Base-by-base conservation (phyloP, 441 rosid species). In the Capsella rubella region DNA sequence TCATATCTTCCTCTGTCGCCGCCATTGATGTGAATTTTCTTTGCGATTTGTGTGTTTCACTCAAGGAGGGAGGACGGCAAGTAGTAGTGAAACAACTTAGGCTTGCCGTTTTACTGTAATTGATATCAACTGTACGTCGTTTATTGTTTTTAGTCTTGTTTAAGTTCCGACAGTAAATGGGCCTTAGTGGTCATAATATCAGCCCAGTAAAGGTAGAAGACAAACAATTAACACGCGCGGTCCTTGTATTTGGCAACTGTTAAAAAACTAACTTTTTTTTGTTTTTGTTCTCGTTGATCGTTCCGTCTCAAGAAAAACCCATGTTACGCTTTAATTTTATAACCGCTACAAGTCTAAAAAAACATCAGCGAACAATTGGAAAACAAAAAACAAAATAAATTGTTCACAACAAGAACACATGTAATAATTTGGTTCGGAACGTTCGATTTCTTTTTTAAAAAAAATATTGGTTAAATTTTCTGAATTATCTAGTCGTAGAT, bases 1-100 rank as follows among this genome's bases (percentile, higher is more conserved):
- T 87, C 67, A 54, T 80, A 64, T 71, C 77, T 57, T 82, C 84
- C 57, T 56, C 73, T 28, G 70, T 61, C 52, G 76, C 77, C 71
- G 79, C 85, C 83, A 77, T 80, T 42, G 82, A 35, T 25, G 62
- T 21, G 14, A 13, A 63, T 35, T 75, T 49, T 61, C 51, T 60
- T 43, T 39, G 68, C 64, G 62, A 43, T 59, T 58, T 58, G 47
- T 65, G 47, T 16, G 27, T 45, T 69, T 64, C 34, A 51, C 63
- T n/a, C n/a, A 25, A 64, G 15, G 64, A 16, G 13, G 18, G 76
- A 55, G 34, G 72, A 55, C 72, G 37, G 60, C 70, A 69, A 69
- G 58, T 31, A 69, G 58, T 31, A 15, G 15, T 16, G 51, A 12
- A 42, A 10, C 16, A 27, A 37, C 5, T 59, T n/a, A 50, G 4